Evolutionary conservation across 75 land plant species (phyloP).

Genomic region (Pinus tabuliformis): DNA sequence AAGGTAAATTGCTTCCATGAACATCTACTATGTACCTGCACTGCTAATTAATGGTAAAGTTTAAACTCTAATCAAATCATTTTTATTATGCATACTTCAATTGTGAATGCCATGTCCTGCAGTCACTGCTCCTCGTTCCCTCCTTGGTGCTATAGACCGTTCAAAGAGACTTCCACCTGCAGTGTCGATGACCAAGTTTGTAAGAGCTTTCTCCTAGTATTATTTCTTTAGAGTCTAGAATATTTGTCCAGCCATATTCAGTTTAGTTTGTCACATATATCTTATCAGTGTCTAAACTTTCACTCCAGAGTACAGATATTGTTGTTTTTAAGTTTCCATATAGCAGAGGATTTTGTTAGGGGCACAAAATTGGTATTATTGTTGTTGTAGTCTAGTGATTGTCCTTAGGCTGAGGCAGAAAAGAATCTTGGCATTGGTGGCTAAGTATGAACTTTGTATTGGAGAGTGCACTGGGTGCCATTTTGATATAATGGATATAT

Average conservation of each 20-base stretch:
- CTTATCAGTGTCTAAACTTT: not conserved
- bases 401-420: too few relatives aligned
- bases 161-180: slow-evolving; percentile 40
- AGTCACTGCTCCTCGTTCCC: slow-evolving; percentile 32
- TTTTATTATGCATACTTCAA: slow-evolving; percentile 22
- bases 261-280: not conserved
- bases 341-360: too few relatives aligned
- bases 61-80: not conserved
- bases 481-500: too few relatives aligned
- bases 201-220: slow-evolving; percentile 10
- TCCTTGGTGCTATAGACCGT: slow-evolving; percentile 30
- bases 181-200: slow-evolving; percentile 46
- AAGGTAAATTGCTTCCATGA: too few relatives aligned
- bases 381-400: too few relatives aligned
- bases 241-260: not conserved
- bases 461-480: too few relatives aligned
- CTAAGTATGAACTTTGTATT: too few relatives aligned
- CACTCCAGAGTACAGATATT: not conserved
- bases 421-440: too few relatives aligned
- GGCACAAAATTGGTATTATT: too few relatives aligned
- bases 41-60: too few relatives aligned
- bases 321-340: not conserved
- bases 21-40: too few relatives aligned
- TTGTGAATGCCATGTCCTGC: slow-evolving; percentile 31
- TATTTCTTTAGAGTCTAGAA: not conserved